Evolutionary conservation across 441 rosid species (phyloP).

Genomic region (Pelargonium fulgidum): DNA sequence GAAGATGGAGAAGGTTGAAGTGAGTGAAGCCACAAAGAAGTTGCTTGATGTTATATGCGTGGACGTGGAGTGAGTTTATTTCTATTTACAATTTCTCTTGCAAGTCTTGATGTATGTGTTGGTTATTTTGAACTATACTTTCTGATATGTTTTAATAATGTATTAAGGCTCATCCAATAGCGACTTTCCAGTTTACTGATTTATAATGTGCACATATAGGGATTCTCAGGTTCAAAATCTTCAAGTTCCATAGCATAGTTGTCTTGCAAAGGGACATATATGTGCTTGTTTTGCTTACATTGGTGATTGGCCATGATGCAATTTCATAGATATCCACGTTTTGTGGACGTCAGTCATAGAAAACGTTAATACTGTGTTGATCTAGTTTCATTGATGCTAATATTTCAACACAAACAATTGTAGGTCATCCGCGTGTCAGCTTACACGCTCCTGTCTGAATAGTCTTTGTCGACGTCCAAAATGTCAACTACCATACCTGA

Average conservation of each 20-base stretch:
- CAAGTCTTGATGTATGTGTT: background rate
- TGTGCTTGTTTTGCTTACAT: no score
- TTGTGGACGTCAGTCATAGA: no score
- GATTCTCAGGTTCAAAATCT: background rate
- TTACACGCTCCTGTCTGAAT: background rate
- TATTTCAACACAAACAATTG: background rate
- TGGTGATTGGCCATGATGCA: no score
- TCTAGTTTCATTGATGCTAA: background rate
- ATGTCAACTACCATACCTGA: background rate
- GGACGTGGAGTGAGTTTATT: slow-evolving; percentile 34
- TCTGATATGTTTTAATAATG: slow-evolving; percentile 21
- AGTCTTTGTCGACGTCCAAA: background rate
- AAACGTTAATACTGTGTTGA: background rate
- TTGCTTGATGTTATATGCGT: slow-evolving; percentile 49
- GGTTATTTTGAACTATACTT: slow-evolving; percentile 10
- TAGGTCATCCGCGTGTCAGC: background rate
- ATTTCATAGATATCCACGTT: no score
- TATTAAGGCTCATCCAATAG: slow-evolving; percentile 1
- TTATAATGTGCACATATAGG: background rate
- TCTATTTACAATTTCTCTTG: background rate
- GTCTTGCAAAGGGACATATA: background rate
- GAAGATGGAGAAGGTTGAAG: slow-evolving; percentile 78
- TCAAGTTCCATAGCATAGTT: background rate
- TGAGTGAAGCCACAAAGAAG: slow-evolving; percentile 48
- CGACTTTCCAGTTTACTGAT: background rate